These are phyloP conservation scores for Pichia cephalocereana DNA, from an alignment of 805 yeast species.

Conservation along the genomic window DNA sequence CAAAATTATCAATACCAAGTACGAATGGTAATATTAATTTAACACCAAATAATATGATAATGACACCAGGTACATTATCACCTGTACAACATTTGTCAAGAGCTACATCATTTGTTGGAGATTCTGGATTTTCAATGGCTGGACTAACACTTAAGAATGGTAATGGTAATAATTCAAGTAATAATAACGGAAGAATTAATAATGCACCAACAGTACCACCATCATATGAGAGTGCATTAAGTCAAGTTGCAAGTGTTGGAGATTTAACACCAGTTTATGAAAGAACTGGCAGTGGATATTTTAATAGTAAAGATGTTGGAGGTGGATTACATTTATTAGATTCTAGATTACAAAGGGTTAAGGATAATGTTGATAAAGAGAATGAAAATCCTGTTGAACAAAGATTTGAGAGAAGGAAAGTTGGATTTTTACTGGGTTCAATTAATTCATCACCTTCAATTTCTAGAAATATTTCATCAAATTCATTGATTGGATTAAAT, in stretches of 20 bases:
- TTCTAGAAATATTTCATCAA: conserved; percentile 8
- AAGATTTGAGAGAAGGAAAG: no score
- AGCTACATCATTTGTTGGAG: conserved; percentile 36
- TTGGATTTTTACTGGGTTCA: not conserved
- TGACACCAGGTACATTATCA: conserved; percentile 35
- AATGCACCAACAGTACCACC: conserved; percentile 55
- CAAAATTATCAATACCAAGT: conserved; percentile 3
- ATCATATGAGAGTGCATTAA: conserved; percentile 72
- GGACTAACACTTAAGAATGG: not conserved
- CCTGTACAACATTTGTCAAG: conserved; percentile 58
- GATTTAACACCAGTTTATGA: conserved; percentile 68
- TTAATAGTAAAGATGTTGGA: not conserved
- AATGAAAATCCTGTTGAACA: no score
- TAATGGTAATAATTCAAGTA: no score
- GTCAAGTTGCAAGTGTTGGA: conserved; percentile 36
- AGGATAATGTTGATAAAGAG: conserved; percentile 6
- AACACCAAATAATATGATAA: not conserved
- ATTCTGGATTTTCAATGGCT: not conserved
- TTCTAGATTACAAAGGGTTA: conserved; percentile 20
- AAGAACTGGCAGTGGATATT: conserved; percentile 14
- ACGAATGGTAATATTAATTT: not conserved
- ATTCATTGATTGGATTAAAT: not conserved
- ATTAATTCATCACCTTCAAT: conserved; percentile 1
- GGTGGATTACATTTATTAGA: conserved; percentile 25
- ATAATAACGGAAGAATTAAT: not conserved